Evolutionary conservation across 2,329 filamentous ascomycete genomes (phyloP).

Genomic region (Aschersonia sp.): DNA sequence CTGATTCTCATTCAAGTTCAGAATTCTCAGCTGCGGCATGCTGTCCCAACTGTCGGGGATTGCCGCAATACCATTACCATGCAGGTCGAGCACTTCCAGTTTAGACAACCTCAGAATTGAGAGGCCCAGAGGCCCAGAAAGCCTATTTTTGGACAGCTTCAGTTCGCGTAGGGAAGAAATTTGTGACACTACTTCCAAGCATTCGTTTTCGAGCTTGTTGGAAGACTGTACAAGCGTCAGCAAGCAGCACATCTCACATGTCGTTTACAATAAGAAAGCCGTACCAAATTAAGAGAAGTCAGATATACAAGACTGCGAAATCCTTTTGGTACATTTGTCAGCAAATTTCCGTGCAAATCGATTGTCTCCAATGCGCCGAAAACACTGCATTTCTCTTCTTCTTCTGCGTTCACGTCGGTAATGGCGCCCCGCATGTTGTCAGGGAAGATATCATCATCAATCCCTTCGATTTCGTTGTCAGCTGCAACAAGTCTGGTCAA

Average conservation of each 20-base stretch:
- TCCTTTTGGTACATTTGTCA: conserved; percentile 61
- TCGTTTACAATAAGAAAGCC: conserved; percentile 12
- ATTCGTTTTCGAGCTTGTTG: conserved; percentile 62
- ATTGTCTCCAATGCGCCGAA: conserved; percentile 72
- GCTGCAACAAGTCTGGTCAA: conserved; percentile 72
- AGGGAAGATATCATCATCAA: conserved; percentile 67
- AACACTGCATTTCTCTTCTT: conserved; percentile 55
- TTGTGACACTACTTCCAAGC: conserved; percentile 59
- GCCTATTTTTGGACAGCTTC: conserved; percentile 63
- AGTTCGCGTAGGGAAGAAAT: conserved; percentile 63
- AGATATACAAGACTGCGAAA: conserved; percentile 59
- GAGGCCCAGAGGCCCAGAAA: conserved; percentile 53
- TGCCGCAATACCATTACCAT: conserved; percentile 61
- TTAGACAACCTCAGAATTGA: conserved; percentile 49
- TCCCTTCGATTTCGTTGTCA: conserved; percentile 70
- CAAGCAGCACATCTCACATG: not conserved
- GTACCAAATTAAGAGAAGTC: conserved; percentile 68
- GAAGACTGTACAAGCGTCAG: conserved; percentile 42
- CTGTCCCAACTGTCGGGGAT: conserved; percentile 55
- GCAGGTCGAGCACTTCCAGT: conserved; percentile 70
- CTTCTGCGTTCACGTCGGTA: conserved; percentile 40
- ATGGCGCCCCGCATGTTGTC: conserved; percentile 41
- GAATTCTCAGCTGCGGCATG: conserved; percentile 53
- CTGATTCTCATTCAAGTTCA: conserved; percentile 72
- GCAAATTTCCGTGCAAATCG: conserved; percentile 74